Evolutionary conservation across 306 rosid species (phyloP).

Genomic region (Cucumis hystrix): DNA sequence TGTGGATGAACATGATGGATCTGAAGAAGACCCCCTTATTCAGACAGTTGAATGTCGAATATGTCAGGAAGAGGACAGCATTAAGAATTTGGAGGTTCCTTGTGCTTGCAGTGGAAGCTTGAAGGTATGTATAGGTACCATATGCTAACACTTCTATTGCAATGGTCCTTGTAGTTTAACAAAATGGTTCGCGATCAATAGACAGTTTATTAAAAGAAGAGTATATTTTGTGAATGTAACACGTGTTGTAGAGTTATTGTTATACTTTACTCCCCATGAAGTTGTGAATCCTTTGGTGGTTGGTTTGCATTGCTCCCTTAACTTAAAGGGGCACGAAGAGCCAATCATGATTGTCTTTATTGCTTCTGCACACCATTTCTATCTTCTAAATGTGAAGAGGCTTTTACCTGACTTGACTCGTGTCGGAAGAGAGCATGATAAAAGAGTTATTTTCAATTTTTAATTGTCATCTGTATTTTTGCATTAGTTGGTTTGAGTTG

Average conservation of each 20-base stretch:
- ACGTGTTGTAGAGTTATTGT: neutral
- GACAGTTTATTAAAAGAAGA: neutral
- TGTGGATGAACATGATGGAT: constrained; percentile 14
- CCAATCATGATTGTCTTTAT: neutral
- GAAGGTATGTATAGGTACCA: constrained; percentile 33
- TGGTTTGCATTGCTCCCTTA: neutral
- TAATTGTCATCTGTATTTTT: neutral
- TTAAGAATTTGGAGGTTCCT: constrained; percentile 67
- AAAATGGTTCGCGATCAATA: neutral
- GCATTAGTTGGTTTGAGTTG: neutral
- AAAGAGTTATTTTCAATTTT: neutral
- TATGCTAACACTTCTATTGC: neutral
- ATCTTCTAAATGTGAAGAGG: neutral
- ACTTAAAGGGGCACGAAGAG: neutral
- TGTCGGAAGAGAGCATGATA: neutral
- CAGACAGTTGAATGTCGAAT: constrained; percentile 87
- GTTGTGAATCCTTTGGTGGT: neutral
- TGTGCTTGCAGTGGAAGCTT: constrained; percentile 95
- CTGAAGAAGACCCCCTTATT: constrained; percentile 60
- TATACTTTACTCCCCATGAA: neutral
- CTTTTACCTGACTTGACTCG: neutral
- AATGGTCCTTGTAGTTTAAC: neutral
- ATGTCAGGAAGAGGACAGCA: constrained; percentile 86
- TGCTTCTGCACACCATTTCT: neutral
- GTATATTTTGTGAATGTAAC: neutral